Evolutionary conservation across 2,329 filamentous ascomycete species (phyloP).

Genomic region (Epichloe gansuensis): DNA sequence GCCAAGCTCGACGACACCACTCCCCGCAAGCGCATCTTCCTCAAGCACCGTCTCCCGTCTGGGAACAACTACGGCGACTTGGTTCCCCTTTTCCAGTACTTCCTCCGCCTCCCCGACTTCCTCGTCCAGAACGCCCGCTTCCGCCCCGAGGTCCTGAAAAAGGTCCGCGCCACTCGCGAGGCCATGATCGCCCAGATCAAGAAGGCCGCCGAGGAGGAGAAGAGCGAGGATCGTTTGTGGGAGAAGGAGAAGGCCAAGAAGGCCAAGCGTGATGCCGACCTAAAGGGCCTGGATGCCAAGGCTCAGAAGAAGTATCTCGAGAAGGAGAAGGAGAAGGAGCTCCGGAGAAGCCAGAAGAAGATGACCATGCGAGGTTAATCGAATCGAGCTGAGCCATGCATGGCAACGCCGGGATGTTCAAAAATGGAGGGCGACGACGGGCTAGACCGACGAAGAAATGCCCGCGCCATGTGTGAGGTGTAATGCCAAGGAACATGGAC

Average conservation of each 20-base stretch:
- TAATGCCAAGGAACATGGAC: not conserved
- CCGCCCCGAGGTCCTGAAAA: conserved; percentile 78
- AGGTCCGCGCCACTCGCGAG: conserved; percentile 69
- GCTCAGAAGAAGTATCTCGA: conserved; percentile 78
- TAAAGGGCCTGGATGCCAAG: conserved; percentile 65
- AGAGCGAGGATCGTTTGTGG: conserved; percentile 61
- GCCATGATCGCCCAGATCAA: conserved; percentile 67
- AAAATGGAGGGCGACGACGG: too few relatives aligned
- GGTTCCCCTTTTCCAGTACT: conserved; percentile 66
- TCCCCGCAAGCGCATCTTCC: conserved; percentile 75
- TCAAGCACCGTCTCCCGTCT: conserved; percentile 59
- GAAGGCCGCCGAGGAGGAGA: conserved; percentile 65
- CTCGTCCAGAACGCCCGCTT: conserved; percentile 70
- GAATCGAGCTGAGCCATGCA: not conserved
- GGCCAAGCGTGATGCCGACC: conserved; percentile 74
- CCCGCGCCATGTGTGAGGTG: not conserved
- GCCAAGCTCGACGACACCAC: conserved; percentile 69
- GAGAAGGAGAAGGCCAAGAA: conserved; percentile 71
- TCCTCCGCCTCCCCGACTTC: conserved; percentile 71
- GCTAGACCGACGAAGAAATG: not conserved
- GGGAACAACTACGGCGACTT: conserved; percentile 50
- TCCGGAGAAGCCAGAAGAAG: conserved; percentile 42
- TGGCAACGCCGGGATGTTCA: not conserved
- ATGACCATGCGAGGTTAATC: conserved; percentile 36
- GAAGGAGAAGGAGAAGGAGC: conserved; percentile 64